Evolutionary conservation across 176 grass and related monocot genomes (phyloP).

Genomic region (Carex littledalei): DNA sequence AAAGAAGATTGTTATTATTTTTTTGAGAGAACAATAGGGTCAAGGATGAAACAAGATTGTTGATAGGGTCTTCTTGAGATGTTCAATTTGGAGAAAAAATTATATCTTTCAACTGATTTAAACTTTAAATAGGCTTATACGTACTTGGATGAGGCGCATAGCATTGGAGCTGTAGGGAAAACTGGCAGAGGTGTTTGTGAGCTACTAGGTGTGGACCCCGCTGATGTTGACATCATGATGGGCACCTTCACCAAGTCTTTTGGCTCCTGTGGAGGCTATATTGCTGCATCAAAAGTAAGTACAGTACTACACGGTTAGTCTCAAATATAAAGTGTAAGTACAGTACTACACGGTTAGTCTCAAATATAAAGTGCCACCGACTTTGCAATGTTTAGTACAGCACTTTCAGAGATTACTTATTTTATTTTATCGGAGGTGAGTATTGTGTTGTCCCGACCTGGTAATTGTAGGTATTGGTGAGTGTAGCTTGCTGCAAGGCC

Average conservation of each 20-base stretch:
- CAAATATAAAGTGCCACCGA: not conserved
- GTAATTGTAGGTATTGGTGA: not conserved
- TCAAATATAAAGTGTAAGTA: slow-evolving; percentile 10
- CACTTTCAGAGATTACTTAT: not conserved
- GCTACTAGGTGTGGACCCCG: slow-evolving; percentile 70
- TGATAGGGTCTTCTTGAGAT: not conserved
- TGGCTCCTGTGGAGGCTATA: slow-evolving; percentile 79
- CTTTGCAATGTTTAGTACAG: too few species aligned
- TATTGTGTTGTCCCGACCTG: not conserved
- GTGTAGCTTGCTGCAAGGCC: not conserved
- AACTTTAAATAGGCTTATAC: slow-evolving; percentile 61
- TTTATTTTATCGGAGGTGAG: not conserved
- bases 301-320: not conserved
- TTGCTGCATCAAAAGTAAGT: slow-evolving; percentile 77
- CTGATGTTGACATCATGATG: slow-evolving; percentile 96
- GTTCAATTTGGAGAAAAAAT: not conserved
- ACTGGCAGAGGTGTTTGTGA: slow-evolving; percentile 78
- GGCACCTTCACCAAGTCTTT: slow-evolving; percentile 96
- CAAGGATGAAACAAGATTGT: too few species aligned
- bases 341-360: not conserved
- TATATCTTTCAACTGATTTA: not conserved
- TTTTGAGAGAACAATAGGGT: too few species aligned
- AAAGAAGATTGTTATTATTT: too few species aligned
- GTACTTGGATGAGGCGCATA: slow-evolving; percentile 92
- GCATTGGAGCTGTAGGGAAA: slow-evolving; percentile 87